These are phyloP conservation scores for Phytophthora foliorum DNA, from an alignment of 352 stramenopile species.

Conservation along the genomic window DNA sequence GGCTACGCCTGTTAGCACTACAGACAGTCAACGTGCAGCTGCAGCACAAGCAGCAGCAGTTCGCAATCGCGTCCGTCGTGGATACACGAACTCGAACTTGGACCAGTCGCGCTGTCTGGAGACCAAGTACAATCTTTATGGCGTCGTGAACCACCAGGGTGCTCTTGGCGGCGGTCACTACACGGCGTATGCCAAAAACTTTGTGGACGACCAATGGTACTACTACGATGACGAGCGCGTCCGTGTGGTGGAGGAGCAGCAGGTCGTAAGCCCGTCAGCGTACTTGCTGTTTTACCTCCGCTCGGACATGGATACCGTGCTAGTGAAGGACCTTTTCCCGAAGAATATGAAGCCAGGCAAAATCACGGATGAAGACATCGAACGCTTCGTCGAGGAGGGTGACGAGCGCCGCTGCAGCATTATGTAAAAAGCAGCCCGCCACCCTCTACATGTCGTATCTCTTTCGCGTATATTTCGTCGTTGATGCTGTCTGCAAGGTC, in stretches of 20 bases:
- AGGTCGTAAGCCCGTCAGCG: constrained; percentile 86
- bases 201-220: constrained; percentile 91
- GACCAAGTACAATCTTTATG: constrained; percentile 91
- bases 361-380: constrained; percentile 92
- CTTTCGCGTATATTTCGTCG: constrained; percentile 16
- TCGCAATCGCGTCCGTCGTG: constrained; percentile 76
- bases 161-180: constrained; percentile 90
- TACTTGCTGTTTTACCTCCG: constrained; percentile 95
- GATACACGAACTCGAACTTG: constrained; percentile 92
- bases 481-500: constrained; percentile 23
- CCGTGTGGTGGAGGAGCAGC: constrained; percentile 86
- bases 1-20: constrained; percentile 19
- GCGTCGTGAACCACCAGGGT: constrained; percentile 91
- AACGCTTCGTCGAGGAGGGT: constrained; percentile 86
- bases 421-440: constrained; percentile 67
- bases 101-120: constrained; percentile 89
- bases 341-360: constrained; percentile 86
- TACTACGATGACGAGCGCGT: constrained; percentile 93
- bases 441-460: constrained; percentile 20
- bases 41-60: constrained; percentile 46
- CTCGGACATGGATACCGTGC: constrained; percentile 86
- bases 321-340: constrained; percentile 89
- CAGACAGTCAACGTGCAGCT: constrained; percentile 35
- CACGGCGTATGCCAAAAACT: constrained; percentile 91
- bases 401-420: constrained; percentile 85